Base-by-base conservation (phyloP, 2,329 filamentous ascomycete species). In the Orbilia javanica region DNA sequence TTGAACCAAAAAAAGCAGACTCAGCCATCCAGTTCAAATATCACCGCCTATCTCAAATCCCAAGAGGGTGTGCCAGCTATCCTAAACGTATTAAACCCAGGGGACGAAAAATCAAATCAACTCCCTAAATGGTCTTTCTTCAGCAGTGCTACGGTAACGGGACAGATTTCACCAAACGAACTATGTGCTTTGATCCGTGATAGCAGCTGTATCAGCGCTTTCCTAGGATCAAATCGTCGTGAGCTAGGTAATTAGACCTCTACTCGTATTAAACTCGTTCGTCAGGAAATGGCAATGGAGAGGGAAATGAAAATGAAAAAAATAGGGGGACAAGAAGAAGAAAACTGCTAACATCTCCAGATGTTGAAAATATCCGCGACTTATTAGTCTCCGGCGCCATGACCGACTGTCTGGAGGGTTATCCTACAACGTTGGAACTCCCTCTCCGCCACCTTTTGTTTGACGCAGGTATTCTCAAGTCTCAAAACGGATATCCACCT, bases 371-470 rank as follows among this genome's bases (percentile, higher is more conserved):
- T 20, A 79, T 74, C 31, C 71, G 70, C 18, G 76, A 68, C 66
- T 83, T 89, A 25, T 90, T 89, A 20, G 91, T 91, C 1, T 84
- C 91, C 70, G 86, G 90, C 0, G 86, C 88, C 69, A 87, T 88
- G 52, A 84, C 90, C 13, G 84, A 88, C 15, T 81, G 83, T 3
- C 83, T 83, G 71, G 85, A 84, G 44, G 82, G 83, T 11, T 79
- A 82, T 2, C 82, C 93, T 11, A 89, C 91, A 0, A 88, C 92
- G 76, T 87, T 91, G 68, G 82, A 57, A 1, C n/a, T 18, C 1
- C 22, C 55, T n/a, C 46, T 93, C 0, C 86, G 93, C 62, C 81
- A 87, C 15, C 94, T 92, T 92, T 85, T 93, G 2, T 82, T 92
- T 4, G 84, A 88, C 62, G 87, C 90, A 70, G 67, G 82, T 82